Conservation (phyloP, 306 rosid genomes). For the Begonia peltatifolia region DNA sequence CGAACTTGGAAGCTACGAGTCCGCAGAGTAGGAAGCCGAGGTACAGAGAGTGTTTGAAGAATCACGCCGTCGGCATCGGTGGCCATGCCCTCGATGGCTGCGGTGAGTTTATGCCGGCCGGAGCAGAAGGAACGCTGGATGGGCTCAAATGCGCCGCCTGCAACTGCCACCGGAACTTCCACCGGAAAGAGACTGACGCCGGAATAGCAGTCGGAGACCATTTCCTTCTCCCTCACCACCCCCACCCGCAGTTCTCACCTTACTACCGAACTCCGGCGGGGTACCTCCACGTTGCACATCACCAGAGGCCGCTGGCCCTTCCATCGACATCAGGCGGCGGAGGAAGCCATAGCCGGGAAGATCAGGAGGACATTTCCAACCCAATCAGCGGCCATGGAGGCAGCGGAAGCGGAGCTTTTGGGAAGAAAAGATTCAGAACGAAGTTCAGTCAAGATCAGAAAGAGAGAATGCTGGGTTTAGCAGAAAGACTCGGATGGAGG, state of each 20-base stretch:
- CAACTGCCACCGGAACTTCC: slow-evolving; percentile 94
- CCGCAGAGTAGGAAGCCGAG: slow-evolving; percentile 29
- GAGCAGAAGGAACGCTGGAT: slow-evolving; percentile 59
- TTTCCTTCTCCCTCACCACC: slow-evolving; percentile 27
- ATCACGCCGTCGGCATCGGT: slow-evolving; percentile 76
- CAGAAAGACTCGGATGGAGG: slow-evolving; percentile 81
- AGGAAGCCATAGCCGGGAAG: slow-evolving; percentile 50
- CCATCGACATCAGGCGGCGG: slow-evolving; percentile 81
- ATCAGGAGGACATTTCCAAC: slow-evolving; percentile 67
- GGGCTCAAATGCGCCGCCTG: slow-evolving; percentile 93
- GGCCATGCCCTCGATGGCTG: slow-evolving; percentile 95
- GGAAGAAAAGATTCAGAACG: slow-evolving; percentile 59
- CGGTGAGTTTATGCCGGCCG: slow-evolving; percentile 73
- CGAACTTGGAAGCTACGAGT: slow-evolving; percentile 5
- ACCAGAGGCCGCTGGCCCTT: slow-evolving; percentile 60
- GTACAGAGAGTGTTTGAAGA: slow-evolving; percentile 80
- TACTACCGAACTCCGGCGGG: slow-evolving; percentile 70
- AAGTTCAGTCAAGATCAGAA: slow-evolving; percentile 78
- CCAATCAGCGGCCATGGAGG: slow-evolving; percentile 47
- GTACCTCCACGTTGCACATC: slow-evolving; percentile 53
- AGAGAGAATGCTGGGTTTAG: slow-evolving; percentile 70
- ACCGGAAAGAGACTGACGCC: slow-evolving; percentile 49
- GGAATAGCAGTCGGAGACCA: slow-evolving; percentile 15
- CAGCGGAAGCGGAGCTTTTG: slow-evolving; percentile 13
- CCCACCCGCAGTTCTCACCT: slow-evolving; percentile 42